A percentile compares a stretch with the other conserved stretches of the same genome.
These are phyloP conservation scores for Dichotomopilus funicola DNA, from an alignment of 2,329 filamentous ascomycete species.

Conservation along the genomic window DNA sequence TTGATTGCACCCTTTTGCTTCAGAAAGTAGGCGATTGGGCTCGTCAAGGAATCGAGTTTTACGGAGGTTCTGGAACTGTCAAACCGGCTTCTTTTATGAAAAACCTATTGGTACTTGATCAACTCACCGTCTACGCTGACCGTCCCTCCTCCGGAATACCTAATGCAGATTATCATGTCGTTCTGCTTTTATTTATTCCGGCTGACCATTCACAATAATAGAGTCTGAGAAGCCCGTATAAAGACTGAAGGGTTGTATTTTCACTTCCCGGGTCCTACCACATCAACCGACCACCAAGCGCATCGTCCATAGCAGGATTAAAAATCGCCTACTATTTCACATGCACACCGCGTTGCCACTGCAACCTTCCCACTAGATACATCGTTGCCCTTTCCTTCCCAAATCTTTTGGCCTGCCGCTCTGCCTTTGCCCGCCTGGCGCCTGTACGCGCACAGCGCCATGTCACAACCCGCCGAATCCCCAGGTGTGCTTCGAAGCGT, in stretches of 20 bases:
- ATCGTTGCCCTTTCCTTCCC: constrained; percentile 1
- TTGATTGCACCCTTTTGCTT: too few species aligned
- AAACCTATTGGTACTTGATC: background rate
- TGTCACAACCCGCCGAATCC: constrained; percentile 2
- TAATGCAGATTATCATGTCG: too few species aligned
- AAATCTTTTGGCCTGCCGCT: constrained; percentile 3
- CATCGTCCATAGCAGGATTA: constrained; percentile 2
- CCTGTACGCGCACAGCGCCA: background rate
- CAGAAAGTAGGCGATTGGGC: too few species aligned
- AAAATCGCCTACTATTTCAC: background rate
- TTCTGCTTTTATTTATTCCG: too few species aligned
- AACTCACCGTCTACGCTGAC: background rate
- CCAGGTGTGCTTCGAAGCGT: constrained; percentile 3
- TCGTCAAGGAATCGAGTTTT: too few species aligned
- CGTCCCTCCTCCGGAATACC: too few species aligned
- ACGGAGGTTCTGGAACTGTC: too few species aligned
- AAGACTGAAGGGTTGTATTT: background rate
- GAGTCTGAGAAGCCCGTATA: background rate
- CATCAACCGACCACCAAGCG: background rate
- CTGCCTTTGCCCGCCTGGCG: constrained; percentile 5
- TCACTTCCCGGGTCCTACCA: background rate
- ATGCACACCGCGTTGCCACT: background rate
- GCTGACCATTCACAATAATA: too few species aligned
- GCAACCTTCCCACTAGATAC: constrained; percentile 6
- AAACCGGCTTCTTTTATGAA: too few species aligned